Evolutionary conservation across 192 early-diverging fungal species (phyloP), one percentile per base, ranked within the genome.

Genomic region (Dispira parvispora): DNA sequence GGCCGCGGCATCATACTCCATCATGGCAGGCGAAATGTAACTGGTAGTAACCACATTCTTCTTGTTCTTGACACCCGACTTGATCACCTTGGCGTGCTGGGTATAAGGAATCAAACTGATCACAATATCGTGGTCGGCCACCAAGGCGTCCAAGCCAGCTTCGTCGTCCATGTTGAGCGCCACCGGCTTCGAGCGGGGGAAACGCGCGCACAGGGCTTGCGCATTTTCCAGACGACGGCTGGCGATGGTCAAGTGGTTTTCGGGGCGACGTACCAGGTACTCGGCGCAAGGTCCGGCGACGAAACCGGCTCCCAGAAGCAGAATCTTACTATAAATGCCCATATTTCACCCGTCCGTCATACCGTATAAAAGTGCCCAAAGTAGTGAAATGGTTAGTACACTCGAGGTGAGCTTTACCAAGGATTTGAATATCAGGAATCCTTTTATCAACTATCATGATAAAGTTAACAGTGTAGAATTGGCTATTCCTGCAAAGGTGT

Each of bases 21-120:
- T 80, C 90, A 99, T 96, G 57, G 84, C 88, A 16, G 92, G 91
- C 45, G 91, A 94, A 64, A 97, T 87, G 81, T 99, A 99, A 69
- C 84, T 87, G 60, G 96, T 94, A 27, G 96, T 99, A 62, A 96
- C 91, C 52, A 96, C 86, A 72, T 99, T 77, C 73, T 92, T 97
- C 64, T 82, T 81, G 65, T 89, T 74, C 53, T 82, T 76, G 61
- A 97, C 83, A 26, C 90, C 88, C 3, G 75, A 72, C 46, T 85
- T 75, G 50, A 86, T 84, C 53, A 93, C 84, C 32, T 38, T 38
- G 32, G 32, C 32, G 32, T 92, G 96, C 64, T 82, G 80, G 65
- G 88, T 74, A 50, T 82, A 75, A 60, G 96, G 82, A 26, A 88
- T 88, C 3, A 75, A 72, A 45, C 84, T 75, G 50, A 86, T 84